Conservation (phyloP, 2,329 filamentous ascomycete genomes). For the Neofusicoccum kwambonambiense region DNA sequence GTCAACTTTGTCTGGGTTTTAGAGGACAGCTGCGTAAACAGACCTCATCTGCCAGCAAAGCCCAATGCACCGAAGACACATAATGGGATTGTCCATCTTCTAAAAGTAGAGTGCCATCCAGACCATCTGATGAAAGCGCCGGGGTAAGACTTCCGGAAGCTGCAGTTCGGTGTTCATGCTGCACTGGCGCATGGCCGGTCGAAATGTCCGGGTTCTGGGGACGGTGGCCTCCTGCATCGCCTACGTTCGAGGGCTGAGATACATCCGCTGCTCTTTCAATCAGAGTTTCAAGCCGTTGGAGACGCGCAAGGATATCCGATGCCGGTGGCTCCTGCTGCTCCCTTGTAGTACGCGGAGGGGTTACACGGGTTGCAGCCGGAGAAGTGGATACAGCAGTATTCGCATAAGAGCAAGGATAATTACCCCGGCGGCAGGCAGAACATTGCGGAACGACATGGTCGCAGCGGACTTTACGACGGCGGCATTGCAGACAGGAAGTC, state of each 20-base stretch:
- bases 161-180: background rate
- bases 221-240: slow-evolving; percentile 4
- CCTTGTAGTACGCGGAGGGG: background rate
- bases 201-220: background rate
- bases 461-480: slow-evolving; percentile 20
- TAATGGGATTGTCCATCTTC: slow-evolving; percentile 39
- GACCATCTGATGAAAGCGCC: slow-evolving; percentile 35
- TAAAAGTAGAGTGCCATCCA: slow-evolving; percentile 35
- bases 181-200: background rate
- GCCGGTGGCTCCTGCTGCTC: slow-evolving; percentile 23
- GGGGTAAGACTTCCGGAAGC: slow-evolving; percentile 21
- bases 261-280: slow-evolving; percentile 34
- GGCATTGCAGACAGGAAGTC: slow-evolving; percentile 18
- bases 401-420: slow-evolving; percentile 37
- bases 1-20: background rate
- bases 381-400: slow-evolving; percentile 13
- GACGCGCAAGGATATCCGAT: slow-evolving; percentile 34
- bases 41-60: slow-evolving; percentile 26
- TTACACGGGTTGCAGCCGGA: background rate
- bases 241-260: slow-evolving; percentile 12
- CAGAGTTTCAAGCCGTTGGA: slow-evolving; percentile 36
- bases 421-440: slow-evolving; percentile 36
- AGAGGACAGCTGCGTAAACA: slow-evolving; percentile 6
- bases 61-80: slow-evolving; percentile 21
- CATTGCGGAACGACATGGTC: slow-evolving; percentile 29